Evolutionary conservation across 768 basidiomycete genomes (phyloP).

Genomic region (Clitopilus passeckerianus): DNA sequence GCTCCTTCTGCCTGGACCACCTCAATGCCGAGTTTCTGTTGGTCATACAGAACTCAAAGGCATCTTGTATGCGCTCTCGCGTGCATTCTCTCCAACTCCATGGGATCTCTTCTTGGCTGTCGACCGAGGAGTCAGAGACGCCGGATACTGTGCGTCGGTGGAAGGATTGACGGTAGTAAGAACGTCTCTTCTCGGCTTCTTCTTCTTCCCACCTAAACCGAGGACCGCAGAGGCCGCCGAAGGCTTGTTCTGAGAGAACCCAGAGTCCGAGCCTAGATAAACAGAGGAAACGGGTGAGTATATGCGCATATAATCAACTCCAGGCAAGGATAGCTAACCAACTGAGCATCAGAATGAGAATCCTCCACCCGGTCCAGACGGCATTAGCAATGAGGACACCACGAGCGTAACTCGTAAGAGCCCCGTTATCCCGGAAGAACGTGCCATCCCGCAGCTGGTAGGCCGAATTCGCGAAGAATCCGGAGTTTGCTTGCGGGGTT

Average conservation of each 20-base stretch:
- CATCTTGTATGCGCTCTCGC: constrained; percentile 66
- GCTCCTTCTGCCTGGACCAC: constrained; percentile 15
- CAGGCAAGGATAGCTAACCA: constrained; percentile 42
- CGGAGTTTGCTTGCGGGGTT: constrained; percentile 30
- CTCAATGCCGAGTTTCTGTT: constrained; percentile 29
- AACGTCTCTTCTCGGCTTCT: constrained; percentile 54
- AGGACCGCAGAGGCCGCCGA: constrained; percentile 82
- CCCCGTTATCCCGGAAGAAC: constrained; percentile 68
- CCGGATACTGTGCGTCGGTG: constrained; percentile 3
- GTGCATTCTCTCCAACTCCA: constrained; percentile 82
- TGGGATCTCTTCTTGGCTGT: constrained; percentile 42
- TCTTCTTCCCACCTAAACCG: constrained; percentile 84
- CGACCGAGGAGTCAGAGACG: constrained; percentile 3
- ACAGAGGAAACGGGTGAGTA: constrained; percentile 2
- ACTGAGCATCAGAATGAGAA: constrained; percentile 61
- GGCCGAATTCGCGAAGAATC: constrained; percentile 43
- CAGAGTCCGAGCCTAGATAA: constrained; percentile 66
- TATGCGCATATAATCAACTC: neutral
- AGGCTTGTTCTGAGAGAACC: constrained; percentile 70
- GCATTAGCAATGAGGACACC: constrained; percentile 78
- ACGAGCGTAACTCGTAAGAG: constrained; percentile 71
- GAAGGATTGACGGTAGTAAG: constrained; percentile 30
- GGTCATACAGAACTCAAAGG: constrained; percentile 73
- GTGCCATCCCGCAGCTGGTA: constrained; percentile 58
- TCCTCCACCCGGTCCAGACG: constrained; percentile 76